Evolutionary conservation across 2,329 filamentous ascomycete species (phyloP).

Genomic region (Alternaria gansuensis): DNA sequence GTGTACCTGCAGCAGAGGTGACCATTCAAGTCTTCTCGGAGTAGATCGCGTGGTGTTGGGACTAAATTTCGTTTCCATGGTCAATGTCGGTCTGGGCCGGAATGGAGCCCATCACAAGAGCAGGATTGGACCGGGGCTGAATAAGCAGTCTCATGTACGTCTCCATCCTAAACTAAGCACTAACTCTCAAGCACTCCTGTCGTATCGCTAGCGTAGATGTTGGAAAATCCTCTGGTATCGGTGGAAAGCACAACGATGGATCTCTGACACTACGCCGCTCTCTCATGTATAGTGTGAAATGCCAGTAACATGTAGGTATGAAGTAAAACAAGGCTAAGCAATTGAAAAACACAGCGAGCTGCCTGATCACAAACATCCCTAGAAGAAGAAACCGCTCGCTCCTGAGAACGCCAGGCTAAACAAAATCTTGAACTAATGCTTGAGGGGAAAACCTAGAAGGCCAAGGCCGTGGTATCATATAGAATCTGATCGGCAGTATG

Average conservation of each 20-base stretch:
- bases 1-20: neutral
- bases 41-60: neutral
- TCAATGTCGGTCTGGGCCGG: neutral
- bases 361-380: slow-evolving; percentile 1
- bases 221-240: slow-evolving; percentile 2
- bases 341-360: neutral
- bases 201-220: neutral
- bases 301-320: slow-evolving; percentile 1
- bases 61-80: slow-evolving; percentile 2
- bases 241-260: slow-evolving; percentile 2
- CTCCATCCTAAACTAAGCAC: slow-evolving; percentile 9
- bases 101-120: neutral
- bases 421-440: slow-evolving; percentile 7
- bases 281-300: neutral
- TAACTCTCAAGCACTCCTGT: neutral
- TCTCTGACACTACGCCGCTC: neutral
- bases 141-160: slow-evolving; percentile 4
- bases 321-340: slow-evolving; percentile 1
- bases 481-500: neutral
- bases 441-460: neutral
- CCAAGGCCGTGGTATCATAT: slow-evolving; percentile 9
- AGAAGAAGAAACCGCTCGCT: slow-evolving; percentile 2
- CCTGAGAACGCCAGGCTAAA: slow-evolving; percentile 11
- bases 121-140: neutral
- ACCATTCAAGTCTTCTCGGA: slow-evolving; percentile 1